Base-by-base conservation (phyloP, 2,329 filamentous ascomycete species). In the Fusarium sp. region DNA sequence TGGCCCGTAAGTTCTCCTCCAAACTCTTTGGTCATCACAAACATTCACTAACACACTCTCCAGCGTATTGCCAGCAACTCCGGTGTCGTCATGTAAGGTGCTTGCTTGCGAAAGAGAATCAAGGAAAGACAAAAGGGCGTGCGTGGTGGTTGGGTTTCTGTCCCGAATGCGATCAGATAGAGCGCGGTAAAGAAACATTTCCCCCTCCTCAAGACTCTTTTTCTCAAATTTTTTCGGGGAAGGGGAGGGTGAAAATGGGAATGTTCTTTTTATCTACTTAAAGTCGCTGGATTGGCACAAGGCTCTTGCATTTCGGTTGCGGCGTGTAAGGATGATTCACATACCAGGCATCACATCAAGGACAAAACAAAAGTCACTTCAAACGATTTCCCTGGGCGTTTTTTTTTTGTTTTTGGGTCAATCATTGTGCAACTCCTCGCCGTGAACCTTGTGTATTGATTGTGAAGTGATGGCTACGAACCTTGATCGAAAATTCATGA, bases 31-130 rank as follows among this genome's bases (percentile, higher is more conserved):
- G 17, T 9, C 5, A 24, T 24, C 26, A 14, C 17, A 11, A 6
- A 7, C 11, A 18, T 7, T 4, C 40, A 34, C 78, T 85, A 76
- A 85, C 77, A 50, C 28, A 65, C 45, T 18, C 49, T 43, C 28
- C 75, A 95, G 92, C 95, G 95, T 98, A 98, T 98, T 86, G 96
- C 96, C 85, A 94, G 91, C 90, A 99, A 99, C 93, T 97, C 95
- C 71, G 96, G 96, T 91, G 96, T 99, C 82, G 96, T 99, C 84
- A 99, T 99, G 96, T 99, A 93, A 97, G 88, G 77, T 77, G 79
- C 69, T 77, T 77, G 68, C 54, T 65, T 58, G 48, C 61, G 60
- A 64, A 64, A 58, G 59, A 58, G 59, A 57, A 64, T 63, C 56
- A 63, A 69, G 65, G 74, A 76, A 69, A 74, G 58, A 74, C 68